phyloP scores from a whole-genome alignment of 257 asterid species.

The Thymus mandschuricus region DNA sequence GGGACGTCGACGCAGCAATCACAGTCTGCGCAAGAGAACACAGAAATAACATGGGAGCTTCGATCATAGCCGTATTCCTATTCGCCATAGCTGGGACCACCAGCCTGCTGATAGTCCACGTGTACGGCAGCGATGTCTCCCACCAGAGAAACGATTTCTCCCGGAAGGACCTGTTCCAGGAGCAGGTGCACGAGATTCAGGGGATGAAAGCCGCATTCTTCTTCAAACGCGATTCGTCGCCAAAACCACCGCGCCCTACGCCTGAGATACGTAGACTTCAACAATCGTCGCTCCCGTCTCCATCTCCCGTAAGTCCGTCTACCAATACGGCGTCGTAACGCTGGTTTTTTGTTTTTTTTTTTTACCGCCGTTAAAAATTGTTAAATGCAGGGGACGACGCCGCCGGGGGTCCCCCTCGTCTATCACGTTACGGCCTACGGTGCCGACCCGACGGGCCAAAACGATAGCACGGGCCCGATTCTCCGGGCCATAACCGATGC shows the following conservation, averaged over 20 bases:
- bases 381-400: conserved; percentile 31
- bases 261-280: conserved; percentile 25
- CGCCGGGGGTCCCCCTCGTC: conserved; percentile 32
- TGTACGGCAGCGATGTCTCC: conserved; percentile 22
- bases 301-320: conserved; percentile 22
- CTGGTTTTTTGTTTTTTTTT: too few relatives aligned
- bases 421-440: conserved; percentile 78
- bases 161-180: conserved; percentile 1
- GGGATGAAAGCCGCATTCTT: conserved; percentile 33
- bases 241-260: not conserved
- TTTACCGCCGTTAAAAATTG: not conserved
- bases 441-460: conserved; percentile 81
- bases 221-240: conserved; percentile 26
- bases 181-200: conserved; percentile 25
- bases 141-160: not conserved
- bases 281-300: conserved; percentile 24
- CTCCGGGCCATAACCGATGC: conserved; percentile 70
- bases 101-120: conserved; percentile 28
- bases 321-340: not conserved
- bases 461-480: conserved; percentile 75
- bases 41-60: conserved; percentile 39
- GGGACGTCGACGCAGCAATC: too few relatives aligned
- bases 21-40: not conserved
- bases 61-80: conserved; percentile 30
- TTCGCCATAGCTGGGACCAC: conserved; percentile 11